Conservation (phyloP, 768 basidiomycete genomes). For the Fomitopsis serialis region DNA sequence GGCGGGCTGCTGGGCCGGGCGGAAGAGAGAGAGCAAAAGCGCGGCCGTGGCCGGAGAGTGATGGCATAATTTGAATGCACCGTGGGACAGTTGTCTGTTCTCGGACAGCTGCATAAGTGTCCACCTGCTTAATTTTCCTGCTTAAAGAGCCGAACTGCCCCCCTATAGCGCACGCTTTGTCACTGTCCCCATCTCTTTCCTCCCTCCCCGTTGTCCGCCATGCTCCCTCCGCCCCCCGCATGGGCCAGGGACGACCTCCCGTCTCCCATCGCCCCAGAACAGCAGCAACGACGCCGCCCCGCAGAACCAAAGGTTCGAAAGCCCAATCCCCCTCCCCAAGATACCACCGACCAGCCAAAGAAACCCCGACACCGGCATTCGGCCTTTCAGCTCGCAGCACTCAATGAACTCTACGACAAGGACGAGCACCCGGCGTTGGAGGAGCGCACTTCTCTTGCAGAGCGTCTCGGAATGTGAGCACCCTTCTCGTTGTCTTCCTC, state of each 20-base stretch:
- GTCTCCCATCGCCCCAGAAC: not conserved
- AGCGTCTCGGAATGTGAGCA: slow-evolving; percentile 69
- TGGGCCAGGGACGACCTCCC: slow-evolving; percentile 1
- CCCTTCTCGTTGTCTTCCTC: slow-evolving; percentile 9
- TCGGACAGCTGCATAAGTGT: slow-evolving; percentile 15
- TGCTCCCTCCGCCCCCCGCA: slow-evolving; percentile 9
- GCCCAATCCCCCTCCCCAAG: slow-evolving; percentile 10
- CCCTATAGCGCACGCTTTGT: slow-evolving; percentile 6
- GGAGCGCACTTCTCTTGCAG: slow-evolving; percentile 61
- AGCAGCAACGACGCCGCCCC: slow-evolving; percentile 8
- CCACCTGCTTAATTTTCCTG: slow-evolving; percentile 17
- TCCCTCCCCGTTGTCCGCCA: slow-evolving; percentile 7
- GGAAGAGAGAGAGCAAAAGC: not conserved
- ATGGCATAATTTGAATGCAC: slow-evolving; percentile 11
- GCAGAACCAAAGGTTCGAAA: not conserved
- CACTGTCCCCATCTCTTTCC: slow-evolving; percentile 2
- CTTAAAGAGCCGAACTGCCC: slow-evolving; percentile 8
- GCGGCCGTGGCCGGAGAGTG: slow-evolving; percentile 19
- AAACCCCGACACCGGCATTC: slow-evolving; percentile 78
- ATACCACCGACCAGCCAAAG: slow-evolving; percentile 46
- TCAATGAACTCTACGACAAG: slow-evolving; percentile 75
- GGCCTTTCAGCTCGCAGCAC: slow-evolving; percentile 62
- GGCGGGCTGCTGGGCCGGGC: slow-evolving; percentile 1
- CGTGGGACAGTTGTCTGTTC: slow-evolving; percentile 17
- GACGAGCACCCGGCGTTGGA: slow-evolving; percentile 72